phyloP scores from a whole-genome alignment of 495 filamentous ascomycete genomes.

The Aspergillus kassunensis region DNA sequence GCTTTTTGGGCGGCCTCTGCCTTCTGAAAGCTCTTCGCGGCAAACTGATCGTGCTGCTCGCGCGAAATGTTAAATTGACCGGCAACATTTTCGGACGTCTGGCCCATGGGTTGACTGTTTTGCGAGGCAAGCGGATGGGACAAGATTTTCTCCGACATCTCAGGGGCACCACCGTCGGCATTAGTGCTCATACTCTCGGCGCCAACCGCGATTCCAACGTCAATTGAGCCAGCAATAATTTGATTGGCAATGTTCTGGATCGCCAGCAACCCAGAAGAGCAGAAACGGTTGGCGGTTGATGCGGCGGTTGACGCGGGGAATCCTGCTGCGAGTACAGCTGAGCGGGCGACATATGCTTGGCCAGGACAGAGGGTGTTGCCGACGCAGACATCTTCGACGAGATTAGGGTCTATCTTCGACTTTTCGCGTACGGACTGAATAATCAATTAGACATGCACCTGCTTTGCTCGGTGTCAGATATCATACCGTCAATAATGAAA shows the following conservation, averaged over 20 bases:
- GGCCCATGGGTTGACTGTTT: conserved; percentile 90
- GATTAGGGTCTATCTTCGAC: conserved; percentile 72
- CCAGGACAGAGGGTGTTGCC: conserved; percentile 66
- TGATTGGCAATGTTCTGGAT: conserved; percentile 90
- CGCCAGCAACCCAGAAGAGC: conserved; percentile 89
- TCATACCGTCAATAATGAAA: conserved; percentile 69
- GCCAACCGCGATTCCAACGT: conserved; percentile 81
- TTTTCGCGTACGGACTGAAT: conserved; percentile 56
- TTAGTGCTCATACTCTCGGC: conserved; percentile 83
- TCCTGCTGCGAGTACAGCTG: conserved; percentile 82
- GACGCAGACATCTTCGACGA: conserved; percentile 89
- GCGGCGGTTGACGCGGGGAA: conserved; percentile 82
- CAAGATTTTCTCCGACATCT: conserved; percentile 71
- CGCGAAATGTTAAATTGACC: conserved; percentile 78
- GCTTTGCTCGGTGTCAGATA: neutral
- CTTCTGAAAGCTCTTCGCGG: conserved; percentile 77
- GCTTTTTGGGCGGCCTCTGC: conserved; percentile 90
- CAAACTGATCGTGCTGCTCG: conserved; percentile 73
- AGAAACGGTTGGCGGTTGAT: conserved; percentile 86
- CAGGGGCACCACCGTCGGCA: conserved; percentile 62
- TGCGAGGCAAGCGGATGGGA: conserved; percentile 70
- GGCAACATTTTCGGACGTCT: conserved; percentile 92
- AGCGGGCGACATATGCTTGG: conserved; percentile 80
- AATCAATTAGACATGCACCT: conserved; percentile 1
- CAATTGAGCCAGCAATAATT: conserved; percentile 76